A percentile compares a stretch with the other conserved stretches of the same genome.
phyloP scores from a whole-genome alignment of 768 basidiomycete species.

The Rhizopogon salebrosus region DNA sequence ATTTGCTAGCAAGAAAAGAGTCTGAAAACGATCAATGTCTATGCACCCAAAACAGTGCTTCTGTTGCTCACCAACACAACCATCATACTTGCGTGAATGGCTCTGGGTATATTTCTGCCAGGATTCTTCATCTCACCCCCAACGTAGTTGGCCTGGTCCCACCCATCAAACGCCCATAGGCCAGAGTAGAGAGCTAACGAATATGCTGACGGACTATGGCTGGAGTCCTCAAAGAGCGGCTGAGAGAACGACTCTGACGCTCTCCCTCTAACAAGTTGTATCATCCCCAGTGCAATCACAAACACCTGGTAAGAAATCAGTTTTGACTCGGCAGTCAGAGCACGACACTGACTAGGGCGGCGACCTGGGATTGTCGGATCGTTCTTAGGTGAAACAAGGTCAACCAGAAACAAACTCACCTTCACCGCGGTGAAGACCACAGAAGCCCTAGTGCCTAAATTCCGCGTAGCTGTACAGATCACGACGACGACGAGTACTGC shows the following conservation, averaged over 20 bases:
- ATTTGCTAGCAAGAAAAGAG: conserved; percentile 78
- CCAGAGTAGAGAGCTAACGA: conserved; percentile 95
- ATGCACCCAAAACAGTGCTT: conserved; percentile 1
- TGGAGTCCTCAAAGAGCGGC: conserved; percentile 70
- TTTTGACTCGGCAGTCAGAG: neutral
- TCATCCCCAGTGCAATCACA: conserved; percentile 73
- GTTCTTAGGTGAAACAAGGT: neutral
- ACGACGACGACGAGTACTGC: conserved; percentile 69
- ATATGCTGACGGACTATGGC: conserved; percentile 75
- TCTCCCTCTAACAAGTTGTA: conserved; percentile 69
- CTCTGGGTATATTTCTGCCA: conserved; percentile 80
- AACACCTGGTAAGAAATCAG: conserved; percentile 41
- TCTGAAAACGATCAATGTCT: conserved; percentile 30
- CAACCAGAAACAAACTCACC: conserved; percentile 33
- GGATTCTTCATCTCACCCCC: conserved; percentile 83
- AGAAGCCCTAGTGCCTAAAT: conserved; percentile 73
- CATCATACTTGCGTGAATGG: conserved; percentile 87
- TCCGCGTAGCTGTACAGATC: conserved; percentile 76
- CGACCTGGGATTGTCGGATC: conserved; percentile 36
- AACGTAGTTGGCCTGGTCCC: conserved; percentile 92
- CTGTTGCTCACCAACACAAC: conserved; percentile 58
- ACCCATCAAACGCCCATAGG: conserved; percentile 94
- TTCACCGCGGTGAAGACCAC: conserved; percentile 89
- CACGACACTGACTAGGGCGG: conserved; percentile 50
- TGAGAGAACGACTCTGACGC: conserved; percentile 62